Evolutionary conservation across 176 grass and related monocot species (phyloP).

Genomic region (Eleusine coracana): DNA sequence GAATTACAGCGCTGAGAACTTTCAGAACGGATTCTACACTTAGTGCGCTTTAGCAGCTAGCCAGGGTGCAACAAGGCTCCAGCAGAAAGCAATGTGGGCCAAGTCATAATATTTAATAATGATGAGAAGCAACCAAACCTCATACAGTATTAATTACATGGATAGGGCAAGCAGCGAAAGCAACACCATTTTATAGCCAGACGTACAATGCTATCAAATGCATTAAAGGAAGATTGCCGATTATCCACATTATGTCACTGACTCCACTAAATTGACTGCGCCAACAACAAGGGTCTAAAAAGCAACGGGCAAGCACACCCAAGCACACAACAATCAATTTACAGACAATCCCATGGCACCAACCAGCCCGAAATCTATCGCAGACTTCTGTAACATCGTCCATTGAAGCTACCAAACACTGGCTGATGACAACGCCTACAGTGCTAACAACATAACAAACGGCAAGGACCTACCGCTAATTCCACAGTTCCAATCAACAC

Average conservation of each 20-base stretch:
- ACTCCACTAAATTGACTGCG: slow-evolving; percentile 26
- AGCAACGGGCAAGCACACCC: slow-evolving; percentile 9
- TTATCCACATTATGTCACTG: slow-evolving; percentile 39
- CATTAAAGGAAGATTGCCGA: slow-evolving; percentile 38
- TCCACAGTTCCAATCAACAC: slow-evolving; percentile 40
- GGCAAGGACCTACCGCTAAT: slow-evolving; percentile 14
- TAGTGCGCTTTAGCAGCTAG: slow-evolving; percentile 20
- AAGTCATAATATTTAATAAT: slow-evolving; percentile 43
- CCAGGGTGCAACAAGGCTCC: slow-evolving; percentile 31
- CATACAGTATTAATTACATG: slow-evolving; percentile 17
- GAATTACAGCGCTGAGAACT: background rate
- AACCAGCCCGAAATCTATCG: slow-evolving; percentile 4
- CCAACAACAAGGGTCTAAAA: slow-evolving; percentile 27
- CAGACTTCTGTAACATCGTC: slow-evolving; percentile 16
- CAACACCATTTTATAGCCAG: slow-evolving; percentile 28
- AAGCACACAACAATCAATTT: slow-evolving; percentile 22
- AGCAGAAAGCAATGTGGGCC: slow-evolving; percentile 14
- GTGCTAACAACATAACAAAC: slow-evolving; percentile 36
- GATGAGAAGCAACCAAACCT: slow-evolving; percentile 37
- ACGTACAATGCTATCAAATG: slow-evolving; percentile 32
- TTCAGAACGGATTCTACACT: background rate
- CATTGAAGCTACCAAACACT: slow-evolving; percentile 30
- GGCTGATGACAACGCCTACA: slow-evolving; percentile 31
- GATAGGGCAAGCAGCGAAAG: slow-evolving; percentile 19
- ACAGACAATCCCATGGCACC: slow-evolving; percentile 25